Conservation (phyloP, 768 basidiomycete species). For the Lentinula raphanica region DNA sequence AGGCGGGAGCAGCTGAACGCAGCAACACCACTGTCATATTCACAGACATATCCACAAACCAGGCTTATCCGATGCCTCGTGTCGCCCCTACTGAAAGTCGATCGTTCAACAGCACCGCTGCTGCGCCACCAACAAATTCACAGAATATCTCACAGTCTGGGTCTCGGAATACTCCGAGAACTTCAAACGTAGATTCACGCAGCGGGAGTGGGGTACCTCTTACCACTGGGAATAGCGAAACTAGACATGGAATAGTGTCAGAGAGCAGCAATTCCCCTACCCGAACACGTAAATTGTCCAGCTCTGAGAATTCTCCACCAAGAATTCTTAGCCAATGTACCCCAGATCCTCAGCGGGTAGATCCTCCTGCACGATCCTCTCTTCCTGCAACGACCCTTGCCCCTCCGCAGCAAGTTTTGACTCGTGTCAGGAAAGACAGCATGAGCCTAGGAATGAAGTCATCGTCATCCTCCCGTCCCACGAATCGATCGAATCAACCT, state of each 20-base stretch:
- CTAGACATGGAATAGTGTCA: neutral
- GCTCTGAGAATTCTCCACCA: neutral
- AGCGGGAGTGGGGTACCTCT: neutral
- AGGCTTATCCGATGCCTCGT: slow-evolving; percentile 6
- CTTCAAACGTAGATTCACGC: neutral
- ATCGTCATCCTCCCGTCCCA: neutral
- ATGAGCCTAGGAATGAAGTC: neutral
- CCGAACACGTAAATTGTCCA: neutral
- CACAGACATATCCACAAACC: neutral
- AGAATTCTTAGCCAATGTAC: neutral
- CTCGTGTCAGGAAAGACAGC: slow-evolving; percentile 4
- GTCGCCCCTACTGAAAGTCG: neutral
- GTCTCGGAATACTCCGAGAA: neutral
- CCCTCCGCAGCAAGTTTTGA: neutral
- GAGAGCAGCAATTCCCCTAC: neutral
- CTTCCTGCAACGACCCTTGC: neutral
- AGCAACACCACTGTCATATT: neutral
- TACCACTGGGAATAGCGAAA: neutral
- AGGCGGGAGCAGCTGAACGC: neutral
- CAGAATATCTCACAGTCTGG: neutral
- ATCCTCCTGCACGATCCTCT: neutral
- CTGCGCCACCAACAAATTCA: neutral
- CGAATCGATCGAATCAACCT: neutral
- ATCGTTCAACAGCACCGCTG: neutral
- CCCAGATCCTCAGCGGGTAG: neutral